Evolutionary conservation across 345 rosid species (phyloP).

Genomic region (Sisymbrium irio): DNA sequence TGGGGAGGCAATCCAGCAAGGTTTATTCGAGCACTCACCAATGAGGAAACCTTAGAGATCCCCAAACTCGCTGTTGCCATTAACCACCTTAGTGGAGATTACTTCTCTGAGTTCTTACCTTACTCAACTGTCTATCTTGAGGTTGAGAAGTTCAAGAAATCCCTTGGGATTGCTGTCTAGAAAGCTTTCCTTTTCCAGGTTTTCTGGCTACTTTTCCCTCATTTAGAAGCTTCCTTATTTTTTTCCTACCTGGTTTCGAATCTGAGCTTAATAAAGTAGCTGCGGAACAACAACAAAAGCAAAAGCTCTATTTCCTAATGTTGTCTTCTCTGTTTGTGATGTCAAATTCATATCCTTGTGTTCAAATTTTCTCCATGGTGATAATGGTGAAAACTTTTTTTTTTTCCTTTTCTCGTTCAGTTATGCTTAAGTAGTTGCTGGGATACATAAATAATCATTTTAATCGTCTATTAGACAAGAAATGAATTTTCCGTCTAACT

Average conservation of each 20-base stretch:
- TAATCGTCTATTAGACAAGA: neutral
- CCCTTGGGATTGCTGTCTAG: conserved; percentile 63
- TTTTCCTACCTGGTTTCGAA: neutral
- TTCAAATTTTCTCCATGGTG: conserved; percentile 10
- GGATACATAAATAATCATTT: neutral
- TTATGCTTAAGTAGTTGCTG: neutral
- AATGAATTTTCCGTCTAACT: neutral
- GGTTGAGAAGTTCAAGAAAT: conserved; percentile 89
- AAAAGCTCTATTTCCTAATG: conserved; percentile 15
- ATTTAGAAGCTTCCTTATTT: neutral
- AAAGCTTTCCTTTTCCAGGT: conserved; percentile 25
- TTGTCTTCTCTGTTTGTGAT: conserved; percentile 23
- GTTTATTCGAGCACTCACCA: conserved; percentile 76
- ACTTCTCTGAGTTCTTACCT: conserved; percentile 87
- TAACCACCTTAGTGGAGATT: conserved; percentile 67
- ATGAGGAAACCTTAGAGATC: conserved; percentile 90
- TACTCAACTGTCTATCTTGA: conserved; percentile 88
- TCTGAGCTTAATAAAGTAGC: conserved; percentile 27
- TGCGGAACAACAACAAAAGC: conserved; percentile 32
- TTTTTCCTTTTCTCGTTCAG: neutral
- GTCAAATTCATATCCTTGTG: conserved; percentile 5
- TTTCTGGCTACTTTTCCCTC: conserved; percentile 25
- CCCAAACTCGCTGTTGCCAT: conserved; percentile 96
- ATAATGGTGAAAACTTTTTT: conserved; percentile 26
- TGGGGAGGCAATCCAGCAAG: conserved; percentile 99